Evolutionary conservation across 352 stramenopile genomes (phyloP).

Genomic region (Pseudoperonospora humuli): DNA sequence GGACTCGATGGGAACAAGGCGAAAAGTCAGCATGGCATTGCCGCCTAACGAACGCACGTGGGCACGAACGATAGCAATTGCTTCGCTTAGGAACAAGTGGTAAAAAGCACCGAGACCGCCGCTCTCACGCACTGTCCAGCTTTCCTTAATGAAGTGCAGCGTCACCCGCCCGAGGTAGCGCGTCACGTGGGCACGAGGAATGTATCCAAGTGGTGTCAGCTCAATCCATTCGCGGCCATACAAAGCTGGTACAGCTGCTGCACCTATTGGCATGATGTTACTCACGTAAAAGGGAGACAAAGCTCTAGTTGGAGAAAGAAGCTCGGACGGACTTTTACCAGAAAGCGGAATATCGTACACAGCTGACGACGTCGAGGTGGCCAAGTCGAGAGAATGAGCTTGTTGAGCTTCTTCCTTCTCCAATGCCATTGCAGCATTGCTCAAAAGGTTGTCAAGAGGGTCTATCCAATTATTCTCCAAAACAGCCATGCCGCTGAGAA

Average conservation of each 20-base stretch:
- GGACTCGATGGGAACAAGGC: conserved; percentile 81
- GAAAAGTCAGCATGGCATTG: conserved; percentile 85
- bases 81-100: conserved; percentile 83
- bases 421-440: conserved; percentile 33
- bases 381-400: conserved; percentile 9
- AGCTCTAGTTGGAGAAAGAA: conserved; percentile 27
- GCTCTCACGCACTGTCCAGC: conserved; percentile 81
- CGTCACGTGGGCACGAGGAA: conserved; percentile 56
- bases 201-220: conserved; percentile 74
- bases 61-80: conserved; percentile 77
- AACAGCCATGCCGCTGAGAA: conserved; percentile 75
- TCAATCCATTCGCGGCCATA: conserved; percentile 79
- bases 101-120: conserved; percentile 83
- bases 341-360: conserved; percentile 38
- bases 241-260: conserved; percentile 6
- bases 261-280: conserved; percentile 8
- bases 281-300: conserved; percentile 31
- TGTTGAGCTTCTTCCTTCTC: conserved; percentile 27
- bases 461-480: conserved; percentile 46
- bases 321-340: conserved; percentile 4
- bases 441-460: conserved; percentile 39
- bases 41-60: conserved; percentile 76
- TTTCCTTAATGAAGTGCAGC: conserved; percentile 88
- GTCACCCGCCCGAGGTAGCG: conserved; percentile 81
- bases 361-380: conserved; percentile 3